Base-by-base conservation (phyloP, 164 flowering plant genomes). In the Vitis cinerea region DNA sequence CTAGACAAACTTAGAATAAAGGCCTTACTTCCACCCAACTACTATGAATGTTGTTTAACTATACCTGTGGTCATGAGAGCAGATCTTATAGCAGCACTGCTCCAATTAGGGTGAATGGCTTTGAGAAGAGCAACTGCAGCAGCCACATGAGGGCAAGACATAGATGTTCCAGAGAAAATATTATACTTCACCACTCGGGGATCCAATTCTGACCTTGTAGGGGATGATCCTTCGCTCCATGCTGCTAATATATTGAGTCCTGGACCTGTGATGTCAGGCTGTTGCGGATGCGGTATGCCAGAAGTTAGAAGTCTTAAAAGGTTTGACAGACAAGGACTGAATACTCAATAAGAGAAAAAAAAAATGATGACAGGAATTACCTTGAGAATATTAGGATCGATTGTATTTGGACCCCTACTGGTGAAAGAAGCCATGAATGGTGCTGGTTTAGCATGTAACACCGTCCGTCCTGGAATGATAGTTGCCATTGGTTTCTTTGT, bases 221-320 rank as follows among this genome's bases (percentile, higher is more conserved):
- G 96, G 0, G 96, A 66, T 8, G 78, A 68, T 15, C 59, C 88
- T 61, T 71, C 91, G 29, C 84, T 88, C 98, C 99, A 93, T 58
- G 99, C 98, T 51, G 99, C 99, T 80, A 95, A 75, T 75, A 95
- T 90, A 72, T 95, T 84, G 48, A 95, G 37, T 48, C 98, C 99
- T 5, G 99, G 99, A 1, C 92, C 99, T 0, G 94, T 88, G 47
- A 95, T 88, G 63, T 95, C 99, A 1, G 99, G 98, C 96, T 92
- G 84, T 50, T 37, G 55, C 64, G 7, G 4, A 37, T 37, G 44
- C 44, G 44, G 44, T 37, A 37, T 37, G 6, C 44, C 44, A 37
- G 44, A 37, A 37, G 44, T 37, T 37, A 23, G 27, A 23, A 23
- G 27, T 23, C 27, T 23, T 23, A 23, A 23, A 23, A 23, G 27